Evolutionary conservation across 495 filamentous ascomycete genomes (phyloP), one percentile per base, ranked within the genome.

Genomic region (Clohesyomyces aquaticus): DNA sequence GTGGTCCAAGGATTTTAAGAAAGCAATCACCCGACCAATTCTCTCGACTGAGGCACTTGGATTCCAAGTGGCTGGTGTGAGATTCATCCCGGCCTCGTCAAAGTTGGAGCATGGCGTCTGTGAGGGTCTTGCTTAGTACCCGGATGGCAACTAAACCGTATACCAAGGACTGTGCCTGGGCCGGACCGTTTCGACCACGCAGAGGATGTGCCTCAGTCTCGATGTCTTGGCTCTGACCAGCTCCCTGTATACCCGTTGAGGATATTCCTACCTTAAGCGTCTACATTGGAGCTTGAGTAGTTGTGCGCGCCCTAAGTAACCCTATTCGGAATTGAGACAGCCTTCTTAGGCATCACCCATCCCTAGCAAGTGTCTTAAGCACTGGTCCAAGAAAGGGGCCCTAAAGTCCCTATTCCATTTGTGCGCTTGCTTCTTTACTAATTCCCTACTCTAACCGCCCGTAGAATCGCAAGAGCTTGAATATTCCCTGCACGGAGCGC

Each of bases 391-490:
- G 49, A 52, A 59, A 56, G 35, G 29, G 16, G 22, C 53, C 29
- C 53, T 32, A 56, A 56, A 56, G 32, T 45, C 53, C 35, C 8
- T 27, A 18, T 47, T 47, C 50, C 11, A 54, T 29, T 11, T 29
- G 8, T 32, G 25, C 22, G 21, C 28, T 28, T 46, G 28, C 27
- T 32, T 23, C 28, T 43, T 47, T 19, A 55, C 35, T 26, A 25
- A 43, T 27, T 3, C 49, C 47, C 49, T 26, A 62, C 18, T 62
- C 59, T 18, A 62, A 41, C 19, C 29, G 50, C 29, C 48, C 59
- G 28, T 62, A 62, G 50, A 62, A 62, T 43, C 48, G 50, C 19
- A 55, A 18, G 50, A 62, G 59, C 50, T 62, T 62, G 49, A 62
- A 62, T 35, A 62, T 62, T 35, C 48, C 59, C 32, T 54, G 59